Evolutionary conservation across 176 grass and related monocot species (phyloP), one percentile per base, ranked within the genome.

Genomic region (Tillandsia fasciculata): DNA sequence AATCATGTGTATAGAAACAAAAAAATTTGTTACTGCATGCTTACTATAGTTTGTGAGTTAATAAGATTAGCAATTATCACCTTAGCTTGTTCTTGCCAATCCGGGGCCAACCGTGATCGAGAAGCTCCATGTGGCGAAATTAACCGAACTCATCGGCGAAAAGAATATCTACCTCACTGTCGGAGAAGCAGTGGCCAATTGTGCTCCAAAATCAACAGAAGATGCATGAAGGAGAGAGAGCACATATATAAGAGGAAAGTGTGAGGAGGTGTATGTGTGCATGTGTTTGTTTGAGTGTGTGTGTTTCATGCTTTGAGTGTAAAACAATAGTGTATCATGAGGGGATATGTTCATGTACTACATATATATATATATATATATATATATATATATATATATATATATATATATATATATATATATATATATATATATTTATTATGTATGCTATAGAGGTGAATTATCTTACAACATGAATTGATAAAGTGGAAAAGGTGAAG

Each of bases 131-230:
- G 58, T 79, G 15, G 72, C 94, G 0, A 78, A 83, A 47, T 93
- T 93, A 71, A 79, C 66, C 0, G 77, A 90, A 0, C 72, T 75
- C 50, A 93, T 99, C 10, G 89, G 89, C 3, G 68, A 85, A 0
- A 82, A 99, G 42, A 89, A 81, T 28, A 87, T 99, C 42, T 90
- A 79, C 66, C 72, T 99, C 33, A 82, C 86, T 0, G 94, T 99
- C 4, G 78, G 64, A 20, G 87, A 88, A 0, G 94, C 89, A 0
- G 90, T 99, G 52, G 81, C 78, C 42, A 73, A 68, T 76, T 87
- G 88, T 59, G 82, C 77, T 76, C 57, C 84, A 2, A 86, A 73
- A 56, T 47, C 58, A 27, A 27, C 54, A 22, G 70, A 88, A 64
- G 64, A 71, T 66, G 76, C 70, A 75, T 95, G 76, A 95, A 79